phyloP scores from a whole-genome alignment of 192 early-diverging fungal genomes.

The Jimgerdemannia flammicorona region DNA sequence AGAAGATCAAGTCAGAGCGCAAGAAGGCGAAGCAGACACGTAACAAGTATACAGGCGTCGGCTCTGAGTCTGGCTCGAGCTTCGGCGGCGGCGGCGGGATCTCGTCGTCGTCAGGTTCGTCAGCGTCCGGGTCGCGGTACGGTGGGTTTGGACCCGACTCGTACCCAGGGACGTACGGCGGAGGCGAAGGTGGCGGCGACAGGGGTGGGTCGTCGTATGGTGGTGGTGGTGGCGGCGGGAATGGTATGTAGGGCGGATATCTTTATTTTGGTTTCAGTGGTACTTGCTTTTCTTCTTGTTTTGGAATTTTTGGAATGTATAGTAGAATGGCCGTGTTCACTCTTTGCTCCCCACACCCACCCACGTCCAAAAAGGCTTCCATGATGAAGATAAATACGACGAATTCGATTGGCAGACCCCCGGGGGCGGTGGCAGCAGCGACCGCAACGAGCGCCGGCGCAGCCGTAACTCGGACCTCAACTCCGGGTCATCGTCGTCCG shows the following conservation, averaged over 20 bases:
- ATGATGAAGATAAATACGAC: slow-evolving; percentile 39
- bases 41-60: slow-evolving; percentile 57
- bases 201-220: slow-evolving; percentile 13
- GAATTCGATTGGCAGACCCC: slow-evolving; percentile 4
- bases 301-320: too few species aligned
- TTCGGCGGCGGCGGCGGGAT: slow-evolving; percentile 24
- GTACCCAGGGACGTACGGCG: slow-evolving; percentile 29
- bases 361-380: slow-evolving; percentile 1
- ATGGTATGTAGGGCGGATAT: slow-evolving; percentile 6
- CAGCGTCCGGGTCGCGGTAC: slow-evolving; percentile 32
- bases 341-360: not conserved
- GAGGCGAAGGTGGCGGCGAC: slow-evolving; percentile 20
- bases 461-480: too few species aligned
- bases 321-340: too few species aligned
- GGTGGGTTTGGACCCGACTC: slow-evolving; percentile 68
- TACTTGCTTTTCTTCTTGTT: too few species aligned
- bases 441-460: not conserved
- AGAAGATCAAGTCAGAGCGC: slow-evolving; percentile 80
- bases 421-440: not conserved
- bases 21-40: slow-evolving; percentile 82
- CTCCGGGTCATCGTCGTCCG: slow-evolving; percentile 11
- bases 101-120: not conserved
- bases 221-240: slow-evolving; percentile 29
- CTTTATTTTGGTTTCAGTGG: not conserved
- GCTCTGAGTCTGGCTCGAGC: slow-evolving; percentile 41